Evolutionary conservation across 1,284 basidiomycete species (phyloP), one percentile per base, ranked within the genome.

Genomic region (Tilletia indica): DNA sequence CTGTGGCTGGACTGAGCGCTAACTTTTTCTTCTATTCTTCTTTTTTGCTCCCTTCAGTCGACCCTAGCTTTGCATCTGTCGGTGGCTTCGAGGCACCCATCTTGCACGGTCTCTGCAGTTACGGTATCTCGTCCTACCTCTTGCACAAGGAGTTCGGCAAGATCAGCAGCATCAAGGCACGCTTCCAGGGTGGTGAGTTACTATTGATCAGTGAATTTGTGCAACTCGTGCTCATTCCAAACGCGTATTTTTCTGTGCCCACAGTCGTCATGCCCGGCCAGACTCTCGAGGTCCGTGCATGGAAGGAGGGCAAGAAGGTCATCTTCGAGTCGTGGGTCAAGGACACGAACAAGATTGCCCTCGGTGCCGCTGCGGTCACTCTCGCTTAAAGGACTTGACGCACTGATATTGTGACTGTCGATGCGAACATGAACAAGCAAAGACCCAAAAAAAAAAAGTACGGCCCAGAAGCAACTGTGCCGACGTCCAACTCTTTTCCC

Each of bases 71-170:
- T 82, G 93, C 97, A 11, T 90, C 91, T 31, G 90, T 97, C 66
- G 97, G 95, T 49, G 97, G 96, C 0, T 99, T 98, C 84, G 91
- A 95, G 79, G 91, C 90, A 85, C 96, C 96, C 67, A 82, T 88
- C 77, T 83, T 88, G 14, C 87, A 87, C 88, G 91, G 91, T 34
- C 89, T 99, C 5, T 98, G 94, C 87, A 92, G 88, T 61, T 92
- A 97, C 88, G 96, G 96, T 68, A 91, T 98, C 75, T 89, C 94
- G 9, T 93, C 91, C n/a, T 97, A 97, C 86, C 93, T 97, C 83
- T 89, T 99, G 58, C 85, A 92, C 80, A 91, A 95, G 85, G 88
- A 90, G 1, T 99, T 90, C 83, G 96, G 96, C 34, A 85, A 89
- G 8, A 96, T 89, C 87, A 90, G 90, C 81, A 93, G 97, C 85